Evolutionary conservation across 345 rosid species (phyloP).

Genomic region (Cardamine occulta): DNA sequence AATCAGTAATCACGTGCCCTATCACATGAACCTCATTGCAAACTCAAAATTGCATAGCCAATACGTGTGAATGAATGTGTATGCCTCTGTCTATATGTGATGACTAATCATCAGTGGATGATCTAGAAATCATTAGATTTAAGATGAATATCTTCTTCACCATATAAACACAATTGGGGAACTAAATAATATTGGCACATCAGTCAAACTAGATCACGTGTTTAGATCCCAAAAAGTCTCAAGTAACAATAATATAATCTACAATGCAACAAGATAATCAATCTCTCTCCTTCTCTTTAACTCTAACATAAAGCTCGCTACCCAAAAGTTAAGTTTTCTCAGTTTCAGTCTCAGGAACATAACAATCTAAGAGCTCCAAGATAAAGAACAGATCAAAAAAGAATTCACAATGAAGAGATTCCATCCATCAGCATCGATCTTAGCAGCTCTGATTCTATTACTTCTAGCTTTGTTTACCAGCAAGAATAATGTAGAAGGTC

Average conservation of each 20-base stretch:
- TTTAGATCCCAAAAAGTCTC: constrained; percentile 41
- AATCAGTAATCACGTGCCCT: constrained; percentile 42
- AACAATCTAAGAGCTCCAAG: constrained; percentile 2
- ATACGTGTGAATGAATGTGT: constrained; percentile 25
- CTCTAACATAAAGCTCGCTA: constrained; percentile 2
- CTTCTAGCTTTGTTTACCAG: constrained; percentile 49
- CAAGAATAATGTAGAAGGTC: constrained; percentile 49
- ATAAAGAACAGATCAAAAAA: constrained; percentile 28
- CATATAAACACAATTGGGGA: constrained; percentile 28
- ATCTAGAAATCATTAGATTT: constrained; percentile 22
- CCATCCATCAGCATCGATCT: constrained; percentile 42
- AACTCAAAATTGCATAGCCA: constrained; percentile 13
- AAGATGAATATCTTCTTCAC: constrained; percentile 9
- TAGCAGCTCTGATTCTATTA: constrained; percentile 48
- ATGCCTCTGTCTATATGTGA: constrained; percentile 5
- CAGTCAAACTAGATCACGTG: constrained; percentile 46
- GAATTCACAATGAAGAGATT: constrained; percentile 52
- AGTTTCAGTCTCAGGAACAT: constrained; percentile 24
- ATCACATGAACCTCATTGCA: constrained; percentile 36
- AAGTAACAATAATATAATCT: constrained; percentile 30
- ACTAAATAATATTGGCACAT: constrained; percentile 29
- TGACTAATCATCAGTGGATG: constrained; percentile 24
- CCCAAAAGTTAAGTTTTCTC: constrained; percentile 1
- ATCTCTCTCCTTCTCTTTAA: constrained; percentile 14
- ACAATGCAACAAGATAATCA: constrained; percentile 34